A percentile compares a stretch with the other conserved stretches of the same genome.
Evolutionary conservation across 1,139 yeast genomes (phyloP).

Genomic region (Yamadazyma membranifaciens): DNA sequence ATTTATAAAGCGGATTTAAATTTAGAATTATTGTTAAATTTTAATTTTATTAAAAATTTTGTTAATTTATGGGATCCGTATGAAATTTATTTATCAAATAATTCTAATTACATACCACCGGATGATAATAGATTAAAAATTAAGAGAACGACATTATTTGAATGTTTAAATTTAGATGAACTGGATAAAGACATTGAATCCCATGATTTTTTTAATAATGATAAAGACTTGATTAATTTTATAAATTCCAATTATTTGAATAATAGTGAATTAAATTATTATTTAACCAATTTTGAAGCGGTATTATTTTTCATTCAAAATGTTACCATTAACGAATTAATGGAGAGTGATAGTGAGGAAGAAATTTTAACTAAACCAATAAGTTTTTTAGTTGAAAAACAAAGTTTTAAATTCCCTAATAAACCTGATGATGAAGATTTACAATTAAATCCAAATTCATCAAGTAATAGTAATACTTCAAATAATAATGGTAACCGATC

Average conservation of each 20-base stretch:
- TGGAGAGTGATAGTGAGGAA: slow-evolving; percentile 14
- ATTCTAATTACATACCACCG: slow-evolving; percentile 6
- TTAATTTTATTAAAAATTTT: slow-evolving; percentile 39
- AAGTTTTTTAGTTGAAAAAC: slow-evolving; percentile 32
- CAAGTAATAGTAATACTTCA: background rate
- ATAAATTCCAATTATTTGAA: slow-evolving; percentile 31
- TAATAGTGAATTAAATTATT: slow-evolving; percentile 39
- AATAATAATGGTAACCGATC: slow-evolving; percentile 20
- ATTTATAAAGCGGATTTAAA: slow-evolving; percentile 22
- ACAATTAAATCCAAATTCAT: background rate
- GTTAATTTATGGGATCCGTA: slow-evolving; percentile 34
- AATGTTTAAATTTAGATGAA: slow-evolving; percentile 31
- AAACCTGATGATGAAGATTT: slow-evolving; percentile 5
- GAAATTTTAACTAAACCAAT: slow-evolving; percentile 22
- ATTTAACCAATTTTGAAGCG: slow-evolving; percentile 46
- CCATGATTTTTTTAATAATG: slow-evolving; percentile 27
- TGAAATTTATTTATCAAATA: slow-evolving; percentile 17
- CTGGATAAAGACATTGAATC: slow-evolving; percentile 6
- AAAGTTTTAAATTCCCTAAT: slow-evolving; percentile 15
- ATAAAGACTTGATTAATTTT: slow-evolving; percentile 28
- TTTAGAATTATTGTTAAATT: slow-evolving; percentile 35
- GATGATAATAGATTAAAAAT: slow-evolving; percentile 6
- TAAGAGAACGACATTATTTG: slow-evolving; percentile 23
- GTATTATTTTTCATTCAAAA: slow-evolving; percentile 38
- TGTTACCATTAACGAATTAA: slow-evolving; percentile 33